These are phyloP conservation scores for Chaetomium sp. DNA, from an alignment of 2,329 filamentous ascomycete species.

Conservation along the genomic window DNA sequence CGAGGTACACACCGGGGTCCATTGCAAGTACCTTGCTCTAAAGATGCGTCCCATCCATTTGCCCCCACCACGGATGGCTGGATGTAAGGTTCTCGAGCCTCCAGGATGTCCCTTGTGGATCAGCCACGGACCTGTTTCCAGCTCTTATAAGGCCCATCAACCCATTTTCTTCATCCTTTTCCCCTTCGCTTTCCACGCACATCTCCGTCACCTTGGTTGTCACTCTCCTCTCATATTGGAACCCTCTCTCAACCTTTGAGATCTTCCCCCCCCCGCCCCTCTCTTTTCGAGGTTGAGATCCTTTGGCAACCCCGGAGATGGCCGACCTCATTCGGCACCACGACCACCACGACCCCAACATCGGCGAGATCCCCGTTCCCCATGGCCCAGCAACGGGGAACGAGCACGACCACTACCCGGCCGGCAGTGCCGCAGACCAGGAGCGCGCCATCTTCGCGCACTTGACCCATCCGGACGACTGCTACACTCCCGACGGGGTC, in stretches of 20 bases:
- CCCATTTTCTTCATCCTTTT: not conserved
- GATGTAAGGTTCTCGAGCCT: not conserved
- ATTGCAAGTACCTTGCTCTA: too few species aligned
- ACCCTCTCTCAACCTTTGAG: too few species aligned
- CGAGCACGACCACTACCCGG: conserved; percentile 52
- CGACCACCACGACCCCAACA: conserved; percentile 45
- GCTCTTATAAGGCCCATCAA: too few species aligned
- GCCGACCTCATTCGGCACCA: conserved; percentile 45
- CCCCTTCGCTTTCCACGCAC: not conserved
- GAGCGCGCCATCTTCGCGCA: conserved; percentile 70
- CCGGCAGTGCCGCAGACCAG: conserved; percentile 44
- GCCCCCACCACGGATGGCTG: not conserved
- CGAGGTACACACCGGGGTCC: too few species aligned
- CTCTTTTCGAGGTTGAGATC: not conserved
- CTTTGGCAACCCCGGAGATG: conserved; percentile 24
- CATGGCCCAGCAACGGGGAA: conserved; percentile 54
- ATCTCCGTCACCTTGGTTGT: not conserved
- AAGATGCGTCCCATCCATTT: too few species aligned
- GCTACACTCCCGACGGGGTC: conserved; percentile 75
- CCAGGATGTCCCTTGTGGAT: not conserved
- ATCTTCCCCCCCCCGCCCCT: not conserved
- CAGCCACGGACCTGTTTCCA: not conserved
- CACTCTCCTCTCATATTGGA: not conserved
- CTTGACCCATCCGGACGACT: conserved; percentile 85
- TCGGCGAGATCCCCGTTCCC: conserved; percentile 59